Percentiles rank a stretch among this genome's conserved stretches.
phyloP scores from a whole-genome alignment of 2,329 filamentous ascomycete genomes.

The Talaromyces sp. region DNA sequence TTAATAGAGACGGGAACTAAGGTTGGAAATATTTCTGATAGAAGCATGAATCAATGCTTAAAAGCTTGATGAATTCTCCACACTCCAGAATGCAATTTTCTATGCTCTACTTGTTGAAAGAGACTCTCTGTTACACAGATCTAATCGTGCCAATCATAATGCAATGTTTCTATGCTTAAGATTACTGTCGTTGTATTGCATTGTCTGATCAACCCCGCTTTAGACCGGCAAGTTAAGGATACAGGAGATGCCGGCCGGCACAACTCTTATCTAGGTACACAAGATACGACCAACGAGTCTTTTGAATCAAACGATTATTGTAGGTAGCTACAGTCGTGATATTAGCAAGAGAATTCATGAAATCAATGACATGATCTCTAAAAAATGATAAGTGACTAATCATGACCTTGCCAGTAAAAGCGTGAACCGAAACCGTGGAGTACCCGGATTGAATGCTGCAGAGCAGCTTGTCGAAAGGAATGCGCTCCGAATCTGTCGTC shows the following conservation, averaged over 20 bases:
- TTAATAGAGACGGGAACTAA: too few relatives aligned
- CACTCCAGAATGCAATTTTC: neutral
- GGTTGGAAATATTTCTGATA: neutral
- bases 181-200: neutral
- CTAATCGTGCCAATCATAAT: neutral
- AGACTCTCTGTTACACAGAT: neutral
- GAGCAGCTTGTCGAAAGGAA: neutral
- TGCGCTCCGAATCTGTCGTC: neutral
- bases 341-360: neutral
- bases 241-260: neutral
- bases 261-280: neutral
- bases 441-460: neutral
- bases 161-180: neutral
- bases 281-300: neutral
- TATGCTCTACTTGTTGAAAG: neutral
- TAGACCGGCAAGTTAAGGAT: neutral
- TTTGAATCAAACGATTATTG: neutral
- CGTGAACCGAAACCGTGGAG: neutral
- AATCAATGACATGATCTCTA: neutral
- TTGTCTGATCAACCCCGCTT: neutral
- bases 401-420: neutral
- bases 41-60: neutral
- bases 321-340: neutral
- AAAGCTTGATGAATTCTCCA: neutral
- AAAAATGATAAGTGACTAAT: neutral